Conservation (phyloP, 331 rosid genomes). For the Telfairia occidentalis region DNA sequence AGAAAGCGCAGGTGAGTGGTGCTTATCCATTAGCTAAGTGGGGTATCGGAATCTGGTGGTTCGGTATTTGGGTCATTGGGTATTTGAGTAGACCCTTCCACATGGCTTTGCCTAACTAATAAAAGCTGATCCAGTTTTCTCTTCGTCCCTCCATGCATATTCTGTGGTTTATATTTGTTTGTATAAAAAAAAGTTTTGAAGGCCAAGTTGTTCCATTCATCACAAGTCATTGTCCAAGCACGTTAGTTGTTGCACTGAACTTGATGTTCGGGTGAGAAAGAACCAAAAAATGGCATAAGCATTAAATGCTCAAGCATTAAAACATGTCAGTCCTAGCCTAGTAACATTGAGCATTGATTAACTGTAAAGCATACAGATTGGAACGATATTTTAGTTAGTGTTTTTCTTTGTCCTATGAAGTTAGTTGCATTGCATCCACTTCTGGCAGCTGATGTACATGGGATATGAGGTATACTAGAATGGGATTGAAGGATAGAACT, state of each 20-base stretch:
- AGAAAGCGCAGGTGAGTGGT: not conserved
- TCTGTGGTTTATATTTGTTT: not conserved
- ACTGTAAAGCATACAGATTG: no score
- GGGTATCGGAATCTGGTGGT: not conserved
- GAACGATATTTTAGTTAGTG: no score
- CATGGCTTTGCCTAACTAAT: not conserved
- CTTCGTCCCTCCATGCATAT: not conserved
- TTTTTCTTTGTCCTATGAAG: no score
- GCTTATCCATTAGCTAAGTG: not conserved
- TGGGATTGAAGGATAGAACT: no score
- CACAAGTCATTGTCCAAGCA: not conserved
- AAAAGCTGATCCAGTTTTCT: not conserved
- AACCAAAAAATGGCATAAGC: not conserved
- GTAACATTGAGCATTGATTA: no score
- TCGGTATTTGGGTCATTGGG: conserved; percentile 10
- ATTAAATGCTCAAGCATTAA: no score
- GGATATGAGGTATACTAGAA: no score
- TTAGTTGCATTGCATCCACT: no score
- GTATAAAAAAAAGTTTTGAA: not conserved
- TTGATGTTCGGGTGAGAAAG: not conserved
- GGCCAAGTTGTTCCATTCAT: not conserved
- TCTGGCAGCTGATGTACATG: no score
- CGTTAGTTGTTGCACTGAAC: not conserved
- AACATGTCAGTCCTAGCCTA: no score
- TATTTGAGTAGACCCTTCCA: not conserved